These are phyloP conservation scores for Mucuna pruriens DNA, from an alignment of 306 rosid genomes.

Conservation along the genomic window DNA sequence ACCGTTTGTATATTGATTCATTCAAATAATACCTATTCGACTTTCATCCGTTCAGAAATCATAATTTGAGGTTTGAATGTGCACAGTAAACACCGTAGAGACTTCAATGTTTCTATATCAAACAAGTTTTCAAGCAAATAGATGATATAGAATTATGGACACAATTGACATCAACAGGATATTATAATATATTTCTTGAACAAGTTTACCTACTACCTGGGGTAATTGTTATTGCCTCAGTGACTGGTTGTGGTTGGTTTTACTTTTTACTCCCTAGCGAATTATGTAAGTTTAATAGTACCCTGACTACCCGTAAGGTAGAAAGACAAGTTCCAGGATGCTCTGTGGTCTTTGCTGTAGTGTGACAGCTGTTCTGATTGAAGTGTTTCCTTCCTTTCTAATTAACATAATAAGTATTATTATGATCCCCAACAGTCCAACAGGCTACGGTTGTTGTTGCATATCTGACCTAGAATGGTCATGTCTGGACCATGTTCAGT, in stretches of 20 bases:
- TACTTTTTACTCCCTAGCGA: not conserved
- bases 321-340: constrained; percentile 5
- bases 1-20: not conserved
- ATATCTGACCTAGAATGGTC: constrained; percentile 8
- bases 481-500: constrained; percentile 8
- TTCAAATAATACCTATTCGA: not conserved
- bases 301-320: not conserved
- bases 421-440: not conserved
- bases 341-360: not conserved
- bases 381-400: not conserved
- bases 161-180: not conserved
- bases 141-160: not conserved
- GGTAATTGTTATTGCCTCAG: not conserved
- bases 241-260: not conserved
- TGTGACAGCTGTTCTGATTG: not conserved
- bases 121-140: not conserved
- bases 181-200: not conserved
- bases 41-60: not conserved
- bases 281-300: not conserved
- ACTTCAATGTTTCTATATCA: not conserved
- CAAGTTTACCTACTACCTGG: not conserved
- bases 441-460: constrained; percentile 9
- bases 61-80: constrained; percentile 18
- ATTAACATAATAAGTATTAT: not conserved
- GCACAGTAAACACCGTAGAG: not conserved